These are phyloP conservation scores for Papiliotrema flavescens DNA, from an alignment of 1,284 basidiomycete genomes.

Conservation along the genomic window DNA sequence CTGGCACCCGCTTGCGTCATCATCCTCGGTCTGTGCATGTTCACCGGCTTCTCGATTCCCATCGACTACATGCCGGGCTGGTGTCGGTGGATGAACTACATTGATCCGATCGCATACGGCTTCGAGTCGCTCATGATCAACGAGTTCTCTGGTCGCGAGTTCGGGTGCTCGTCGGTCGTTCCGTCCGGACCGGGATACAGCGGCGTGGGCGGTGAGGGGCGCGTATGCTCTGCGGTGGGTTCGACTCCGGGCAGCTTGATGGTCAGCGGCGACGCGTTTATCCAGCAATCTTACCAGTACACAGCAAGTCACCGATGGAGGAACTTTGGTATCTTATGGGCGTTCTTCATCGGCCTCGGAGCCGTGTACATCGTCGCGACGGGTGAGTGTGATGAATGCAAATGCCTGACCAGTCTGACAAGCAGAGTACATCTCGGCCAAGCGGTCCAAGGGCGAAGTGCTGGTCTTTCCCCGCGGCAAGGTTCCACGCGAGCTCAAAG, in stretches of 20 bases:
- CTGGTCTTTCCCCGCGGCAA: conserved; percentile 52
- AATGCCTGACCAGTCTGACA: not conserved
- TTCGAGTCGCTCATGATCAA: conserved; percentile 53
- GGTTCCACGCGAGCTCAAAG: conserved; percentile 35
- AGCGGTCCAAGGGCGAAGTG: conserved; percentile 54
- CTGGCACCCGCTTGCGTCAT: conserved; percentile 51
- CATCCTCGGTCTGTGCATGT: conserved; percentile 53
- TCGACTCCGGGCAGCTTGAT: conserved; percentile 38
- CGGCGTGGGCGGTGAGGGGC: conserved; percentile 24
- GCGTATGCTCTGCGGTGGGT: conserved; percentile 51
- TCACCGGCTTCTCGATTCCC: conserved; percentile 52
- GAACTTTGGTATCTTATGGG: conserved; percentile 58
- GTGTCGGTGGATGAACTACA: conserved; percentile 54
- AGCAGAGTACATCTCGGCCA: conserved; percentile 51
- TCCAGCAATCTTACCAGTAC: conserved; percentile 63
- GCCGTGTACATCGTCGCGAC: conserved; percentile 56
- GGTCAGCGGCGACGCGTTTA: conserved; percentile 55
- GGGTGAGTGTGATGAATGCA: conserved; percentile 15
- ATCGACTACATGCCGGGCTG: conserved; percentile 48
- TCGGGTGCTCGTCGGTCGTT: conserved; percentile 43
- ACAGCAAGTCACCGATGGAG: conserved; percentile 62
- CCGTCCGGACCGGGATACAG: conserved; percentile 45
- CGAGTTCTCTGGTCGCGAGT: conserved; percentile 50
- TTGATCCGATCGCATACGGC: conserved; percentile 51
- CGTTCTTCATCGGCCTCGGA: conserved; percentile 55